Base-by-base conservation (phyloP, 2,329 filamentous ascomycete species). In the Mycocentrospora acerina region DNA sequence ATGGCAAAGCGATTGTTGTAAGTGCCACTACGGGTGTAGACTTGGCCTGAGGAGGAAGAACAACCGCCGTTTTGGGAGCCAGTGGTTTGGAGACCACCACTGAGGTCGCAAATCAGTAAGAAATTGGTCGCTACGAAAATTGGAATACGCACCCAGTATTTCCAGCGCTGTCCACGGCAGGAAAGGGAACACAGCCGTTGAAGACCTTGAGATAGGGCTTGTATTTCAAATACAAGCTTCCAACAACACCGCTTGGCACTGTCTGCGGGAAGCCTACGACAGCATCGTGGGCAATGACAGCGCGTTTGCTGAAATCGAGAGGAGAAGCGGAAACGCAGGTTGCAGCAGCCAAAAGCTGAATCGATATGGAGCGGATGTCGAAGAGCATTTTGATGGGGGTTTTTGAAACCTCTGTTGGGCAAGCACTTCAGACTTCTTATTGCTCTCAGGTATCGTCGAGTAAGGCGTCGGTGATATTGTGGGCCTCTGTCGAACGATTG, bases 161-260 rank as follows among this genome's bases (percentile, higher is more conserved):
- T 2, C 81, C 81, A 0, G 66, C 60, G 1, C 71, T 71, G 45
- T 84, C 76, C 1, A 84, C 80, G 1, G 76, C 80, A 0, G 80
- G 80, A 54, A 81, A 84, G 0, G 80, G 79, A 7, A 83, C 80
- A 45, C 81, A 84, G 30, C 81, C 80, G 50, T 78, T 77, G 13
- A 72, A 70, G 4, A 82, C 74, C 9, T 79, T 51, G 5, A 82
- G 68, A 36, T 68, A 71, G 0, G 79, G 80, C 62, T 82, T 74
- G 62, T 79, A 82, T 36, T 75, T 74, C 28, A 76, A 57, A 48
- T 79, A 78, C 16, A 79, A 57, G 3, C 67, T 56, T 11, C 79
- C 79, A 0, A 63, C 56, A 1, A 64, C 64, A 4, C 68, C 69
- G 28, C 61, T 65, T 0, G 79, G 79, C 0, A 81, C 76, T 0